Evolutionary conservation across 1,284 basidiomycete genomes (phyloP), one percentile per base, ranked within the genome.

Genomic region (Sanguinoderma infundibulare): DNA sequence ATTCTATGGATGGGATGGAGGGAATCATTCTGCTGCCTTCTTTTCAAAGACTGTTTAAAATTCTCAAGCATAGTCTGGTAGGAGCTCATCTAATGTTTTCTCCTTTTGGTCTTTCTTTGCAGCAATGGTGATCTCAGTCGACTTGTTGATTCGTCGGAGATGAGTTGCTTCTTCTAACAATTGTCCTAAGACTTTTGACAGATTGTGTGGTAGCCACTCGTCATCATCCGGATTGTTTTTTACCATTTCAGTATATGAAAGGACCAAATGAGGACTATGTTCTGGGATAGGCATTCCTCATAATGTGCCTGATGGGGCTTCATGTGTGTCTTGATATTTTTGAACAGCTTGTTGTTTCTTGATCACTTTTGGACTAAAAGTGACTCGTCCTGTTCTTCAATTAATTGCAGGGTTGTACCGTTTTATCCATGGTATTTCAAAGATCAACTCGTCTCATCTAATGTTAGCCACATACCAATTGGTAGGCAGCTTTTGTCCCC

Each of bases 21-120:
- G 44, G 26, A 56, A 56, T 1, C 46, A 34, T 6, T 56, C 46
- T 3, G 55, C 46, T 17, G 55, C 55, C 15, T 56, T 56, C 7
- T 56, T 56, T 15, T 56, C 46, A 30, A 56, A 56, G 14, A 56
- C 26, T 1, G 6, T 15, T 32, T 26, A 12, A 24, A 38, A 49
- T 20, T 40, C 46, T 20, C 20, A 17, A 6, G 47, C 46, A 39
- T 36, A 56, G 6, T 32, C 7, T 6, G 55, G 55, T 30, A 56
- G 35, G 3, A 56, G 14, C 39, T 56, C 55, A 3, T 56, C 26
- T 4, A 56, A 7, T 17, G 54, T 36, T 26, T 47, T 49, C 2
- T 32, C 20, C 4, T 5, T 9, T 22, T 54, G 22, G 14, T 42
- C 39, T 15, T 54, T 54, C 14, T 42, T 54, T 40, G 53, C 53